These are phyloP conservation scores for Cocos nucifera DNA, from an alignment of 176 grass and related monocot species.

Conservation along the genomic window DNA sequence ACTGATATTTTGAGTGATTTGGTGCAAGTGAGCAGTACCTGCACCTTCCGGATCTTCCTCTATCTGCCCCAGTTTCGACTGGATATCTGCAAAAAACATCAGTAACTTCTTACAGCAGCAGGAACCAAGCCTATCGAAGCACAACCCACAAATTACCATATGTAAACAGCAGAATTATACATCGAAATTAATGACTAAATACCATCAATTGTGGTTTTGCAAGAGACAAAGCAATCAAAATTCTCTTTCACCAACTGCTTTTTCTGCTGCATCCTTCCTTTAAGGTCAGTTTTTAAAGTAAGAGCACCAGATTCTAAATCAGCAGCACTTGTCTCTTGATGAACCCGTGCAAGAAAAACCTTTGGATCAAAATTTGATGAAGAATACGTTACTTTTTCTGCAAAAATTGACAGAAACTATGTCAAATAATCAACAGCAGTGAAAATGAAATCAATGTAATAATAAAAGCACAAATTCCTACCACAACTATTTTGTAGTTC, in stretches of 20 bases:
- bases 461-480: no score
- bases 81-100: slow-evolving; percentile 51
- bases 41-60: slow-evolving; percentile 99
- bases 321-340: slow-evolving; percentile 92
- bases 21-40: slow-evolving; percentile 73
- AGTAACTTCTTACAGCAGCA: slow-evolving; percentile 16
- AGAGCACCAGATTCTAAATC: slow-evolving; percentile 93
- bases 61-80: slow-evolving; percentile 92
- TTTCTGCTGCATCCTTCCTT: slow-evolving; percentile 97
- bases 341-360: slow-evolving; percentile 83
- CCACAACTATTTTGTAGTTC: no score
- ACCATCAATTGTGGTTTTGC: slow-evolving; percentile 99
- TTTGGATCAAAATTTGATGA: slow-evolving; percentile 94
- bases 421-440: slow-evolving; percentile 1
- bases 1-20: slow-evolving; percentile 84
- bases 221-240: slow-evolving; percentile 99
- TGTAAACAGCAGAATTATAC: no score
- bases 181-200: slow-evolving; percentile 1
- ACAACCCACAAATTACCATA: no score
- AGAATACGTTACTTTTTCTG: slow-evolving; percentile 94
- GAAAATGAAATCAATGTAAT: no score
- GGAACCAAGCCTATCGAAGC: no score
- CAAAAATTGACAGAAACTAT: slow-evolving; percentile 21
- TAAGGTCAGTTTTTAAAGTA: slow-evolving; percentile 95
- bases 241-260: slow-evolving; percentile 99